phyloP scores from a whole-genome alignment of 768 basidiomycete genomes.

The Tricholoma saponaceum region DNA sequence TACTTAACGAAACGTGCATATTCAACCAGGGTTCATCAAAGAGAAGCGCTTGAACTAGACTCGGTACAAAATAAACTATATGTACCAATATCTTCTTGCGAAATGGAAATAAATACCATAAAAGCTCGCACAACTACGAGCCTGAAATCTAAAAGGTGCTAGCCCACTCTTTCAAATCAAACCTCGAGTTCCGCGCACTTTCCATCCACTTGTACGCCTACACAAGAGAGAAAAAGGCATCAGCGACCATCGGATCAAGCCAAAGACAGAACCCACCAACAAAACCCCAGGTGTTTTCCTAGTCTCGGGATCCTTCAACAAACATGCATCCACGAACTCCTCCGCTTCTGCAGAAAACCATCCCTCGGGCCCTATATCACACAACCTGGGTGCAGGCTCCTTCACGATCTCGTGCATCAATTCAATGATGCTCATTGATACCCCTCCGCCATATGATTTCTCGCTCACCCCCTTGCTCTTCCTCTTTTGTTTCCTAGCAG shows the following conservation, averaged over 20 bases:
- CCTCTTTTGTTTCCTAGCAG: slow-evolving; percentile 25
- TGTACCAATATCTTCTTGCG: no score
- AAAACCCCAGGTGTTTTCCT: slow-evolving; percentile 84
- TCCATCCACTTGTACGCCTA: slow-evolving; percentile 76
- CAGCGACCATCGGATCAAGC: neutral
- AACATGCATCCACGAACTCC: slow-evolving; percentile 82
- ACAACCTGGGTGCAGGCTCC: slow-evolving; percentile 87
- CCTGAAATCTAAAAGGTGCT: slow-evolving; percentile 48
- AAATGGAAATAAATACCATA: no score
- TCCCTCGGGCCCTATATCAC: slow-evolving; percentile 48
- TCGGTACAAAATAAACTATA: no score
- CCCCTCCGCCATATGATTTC: slow-evolving; percentile 82
- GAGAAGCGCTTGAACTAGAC: no score
- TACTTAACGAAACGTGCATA: no score
- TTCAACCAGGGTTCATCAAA: no score
- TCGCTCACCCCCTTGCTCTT: slow-evolving; percentile 86
- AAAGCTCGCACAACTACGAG: no score
- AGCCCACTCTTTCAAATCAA: slow-evolving; percentile 79
- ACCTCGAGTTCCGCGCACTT: slow-evolving; percentile 45
- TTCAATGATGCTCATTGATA: slow-evolving; percentile 98
- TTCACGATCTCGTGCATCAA: slow-evolving; percentile 97
- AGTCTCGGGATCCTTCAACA: slow-evolving; percentile 82
- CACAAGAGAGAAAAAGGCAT: neutral
- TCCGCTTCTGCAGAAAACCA: slow-evolving; percentile 65
- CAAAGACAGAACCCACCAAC: slow-evolving; percentile 46